Conservation (phyloP, 768 basidiomycete species). For the Auricularia auricula-judae region DNA sequence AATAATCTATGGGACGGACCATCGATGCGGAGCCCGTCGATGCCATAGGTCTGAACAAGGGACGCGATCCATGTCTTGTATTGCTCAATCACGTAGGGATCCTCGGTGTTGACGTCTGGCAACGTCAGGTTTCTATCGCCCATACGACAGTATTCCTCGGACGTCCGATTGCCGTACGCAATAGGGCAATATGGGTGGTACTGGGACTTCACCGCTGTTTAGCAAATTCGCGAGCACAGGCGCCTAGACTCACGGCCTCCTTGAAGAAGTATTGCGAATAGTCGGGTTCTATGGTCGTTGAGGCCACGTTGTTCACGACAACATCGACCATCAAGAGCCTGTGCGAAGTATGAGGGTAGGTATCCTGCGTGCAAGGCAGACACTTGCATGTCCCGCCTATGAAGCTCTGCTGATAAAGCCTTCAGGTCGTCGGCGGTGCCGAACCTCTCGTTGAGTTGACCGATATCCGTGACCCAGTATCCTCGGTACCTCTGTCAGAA, state of each 20-base stretch:
- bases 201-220: constrained; percentile 31
- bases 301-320: constrained; percentile 81
- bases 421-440: constrained; percentile 66
- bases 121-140: constrained; percentile 66
- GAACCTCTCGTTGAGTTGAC: constrained; percentile 56
- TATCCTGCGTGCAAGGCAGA: neutral
- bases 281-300: constrained; percentile 50
- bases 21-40: constrained; percentile 85
- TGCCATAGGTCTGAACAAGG: constrained; percentile 57
- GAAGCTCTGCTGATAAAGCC: constrained; percentile 51
- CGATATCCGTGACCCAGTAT: constrained; percentile 69
- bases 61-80: constrained; percentile 61
- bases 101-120: constrained; percentile 69
- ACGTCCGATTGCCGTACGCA: constrained; percentile 56
- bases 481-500: constrained; percentile 13
- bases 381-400: constrained; percentile 55
- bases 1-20: constrained; percentile 22
- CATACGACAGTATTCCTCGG: constrained; percentile 72
- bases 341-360: neutral
- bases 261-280: constrained; percentile 61
- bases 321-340: constrained; percentile 79
- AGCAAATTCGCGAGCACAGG: neutral
- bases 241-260: constrained; percentile 31
- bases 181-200: constrained; percentile 76
- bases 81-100: constrained; percentile 45